Evolutionary conservation across 2,329 filamentous ascomycete genomes (phyloP), one percentile per base, ranked within the genome.

Genomic region (Fusarium devonianum): DNA sequence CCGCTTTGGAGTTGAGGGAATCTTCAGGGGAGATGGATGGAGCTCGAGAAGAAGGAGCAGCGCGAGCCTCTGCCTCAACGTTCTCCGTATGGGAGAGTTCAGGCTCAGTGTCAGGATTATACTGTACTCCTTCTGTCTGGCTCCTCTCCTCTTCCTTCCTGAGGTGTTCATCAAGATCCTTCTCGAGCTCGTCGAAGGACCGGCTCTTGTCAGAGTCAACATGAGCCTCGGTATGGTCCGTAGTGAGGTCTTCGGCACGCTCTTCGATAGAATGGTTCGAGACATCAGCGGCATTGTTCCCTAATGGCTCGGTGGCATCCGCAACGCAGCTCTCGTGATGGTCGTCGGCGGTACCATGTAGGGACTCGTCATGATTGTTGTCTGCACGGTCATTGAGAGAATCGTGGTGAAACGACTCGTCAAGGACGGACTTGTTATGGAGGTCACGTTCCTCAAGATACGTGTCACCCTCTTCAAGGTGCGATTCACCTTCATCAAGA

Each of bases 161-260:
- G 5, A 62, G 56, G 14, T 62, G 52, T 7, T 62, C 53, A 8
- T 62, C 52, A 2, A 59, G 45, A 9, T 62, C 56, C 23, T 62
- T 62, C 17, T 61, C 58, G 1, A 61, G 54, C 3, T 61, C 46
- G 3, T 61, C 58, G 34, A 60, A 53, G 1, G 58, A 59, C 17
- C 28, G 42, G 8, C 37, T 56, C 35, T 53, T 49, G 11, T 49
- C 53, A 7, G 18, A 19, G 29, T 57, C 33, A 7, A 40, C 7
- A 14, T 34, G 21, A 11, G 29, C 28, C n/a, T 52, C 37, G 10
- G 30, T 29, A 6, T 46, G 36, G 6, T 23, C 28, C 8, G 29
- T 47, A 2, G 37, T 19, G 12, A 30, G 8, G 10, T 46, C 46
- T 12, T 44, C 39, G 3, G 18, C 30, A 18, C 35, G 21, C 11